These are phyloP conservation scores for Gonium pectorale DNA, from an alignment of 139 green algal species.

Conservation along the genomic window DNA sequence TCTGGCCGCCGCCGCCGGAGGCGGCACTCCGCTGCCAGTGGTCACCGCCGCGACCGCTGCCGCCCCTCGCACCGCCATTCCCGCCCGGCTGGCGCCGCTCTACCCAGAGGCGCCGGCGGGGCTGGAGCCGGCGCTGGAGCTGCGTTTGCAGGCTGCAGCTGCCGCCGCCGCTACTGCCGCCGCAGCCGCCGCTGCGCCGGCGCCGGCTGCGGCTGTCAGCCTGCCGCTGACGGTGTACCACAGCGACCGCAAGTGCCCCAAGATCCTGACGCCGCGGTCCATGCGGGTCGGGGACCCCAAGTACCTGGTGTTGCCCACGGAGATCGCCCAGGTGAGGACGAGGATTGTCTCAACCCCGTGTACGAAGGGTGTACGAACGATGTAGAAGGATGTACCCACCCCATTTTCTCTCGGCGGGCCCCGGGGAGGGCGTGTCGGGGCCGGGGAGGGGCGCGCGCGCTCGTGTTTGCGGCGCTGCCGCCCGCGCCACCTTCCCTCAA, in stretches of 20 bases:
- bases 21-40: background rate
- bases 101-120: background rate
- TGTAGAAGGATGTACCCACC: too few species aligned
- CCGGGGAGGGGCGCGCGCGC: too few species aligned
- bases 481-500: too few species aligned
- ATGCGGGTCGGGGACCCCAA: constrained; percentile 23
- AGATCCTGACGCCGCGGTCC: constrained; percentile 18
- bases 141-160: background rate
- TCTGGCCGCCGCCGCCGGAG: background rate
- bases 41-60: background rate
- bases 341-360: background rate
- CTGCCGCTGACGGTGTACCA: constrained; percentile 16
- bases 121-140: background rate
- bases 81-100: background rate
- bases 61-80: too few species aligned
- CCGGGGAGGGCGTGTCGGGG: too few species aligned
- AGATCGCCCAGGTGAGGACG: constrained; percentile 24
- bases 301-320: constrained; percentile 30
- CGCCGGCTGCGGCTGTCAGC: background rate
- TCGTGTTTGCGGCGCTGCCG: too few species aligned
- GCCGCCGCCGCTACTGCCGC: background rate
- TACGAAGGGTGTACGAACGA: background rate
- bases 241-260: constrained; percentile 34
- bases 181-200: background rate
- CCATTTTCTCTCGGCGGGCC: too few species aligned